Percentiles rank a stretch among this genome's conserved stretches.
phyloP scores from a whole-genome alignment of 305 asterid species.

The Coffea humblotiana region DNA sequence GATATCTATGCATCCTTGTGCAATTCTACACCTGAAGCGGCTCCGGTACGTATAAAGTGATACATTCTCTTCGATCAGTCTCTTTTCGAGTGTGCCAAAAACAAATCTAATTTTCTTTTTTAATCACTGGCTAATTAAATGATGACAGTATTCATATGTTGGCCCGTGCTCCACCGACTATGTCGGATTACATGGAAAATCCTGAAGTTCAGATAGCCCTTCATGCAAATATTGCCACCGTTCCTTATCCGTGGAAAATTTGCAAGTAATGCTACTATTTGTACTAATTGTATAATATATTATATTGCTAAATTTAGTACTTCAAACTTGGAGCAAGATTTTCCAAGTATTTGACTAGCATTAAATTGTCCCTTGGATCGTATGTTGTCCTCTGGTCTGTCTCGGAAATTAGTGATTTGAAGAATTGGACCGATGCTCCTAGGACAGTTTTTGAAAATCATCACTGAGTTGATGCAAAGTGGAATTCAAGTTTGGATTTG shows the following conservation, averaged over 20 bases:
- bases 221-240: conserved; percentile 18
- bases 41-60: not conserved
- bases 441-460: conserved; percentile 32
- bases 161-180: conserved; percentile 22
- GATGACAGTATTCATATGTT: not conserved
- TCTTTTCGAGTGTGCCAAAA: too few relatives aligned
- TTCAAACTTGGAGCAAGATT: too few relatives aligned
- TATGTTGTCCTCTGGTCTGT: not conserved
- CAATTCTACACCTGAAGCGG: not conserved
- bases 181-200: conserved; percentile 10
- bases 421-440: conserved; percentile 28
- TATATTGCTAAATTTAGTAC: too few relatives aligned
- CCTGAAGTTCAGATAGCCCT: conserved; percentile 24
- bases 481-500: conserved; percentile 45
- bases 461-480: conserved; percentile 37
- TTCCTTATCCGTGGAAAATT: conserved; percentile 11
- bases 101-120: too few relatives aligned
- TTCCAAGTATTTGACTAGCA: not conserved
- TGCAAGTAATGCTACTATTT: conserved; percentile 19
- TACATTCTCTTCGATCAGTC: not conserved
- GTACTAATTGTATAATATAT: not conserved
- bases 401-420: not conserved
- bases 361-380: too few relatives aligned
- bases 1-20: not conserved
- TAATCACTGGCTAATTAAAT: too few relatives aligned